A percentile compares a stretch with the other conserved stretches of the same genome.
These are phyloP conservation scores for Bolboschoenoplectus hybrid DNA, from an alignment of 202 grass and related monocot genomes.

Conservation along the genomic window DNA sequence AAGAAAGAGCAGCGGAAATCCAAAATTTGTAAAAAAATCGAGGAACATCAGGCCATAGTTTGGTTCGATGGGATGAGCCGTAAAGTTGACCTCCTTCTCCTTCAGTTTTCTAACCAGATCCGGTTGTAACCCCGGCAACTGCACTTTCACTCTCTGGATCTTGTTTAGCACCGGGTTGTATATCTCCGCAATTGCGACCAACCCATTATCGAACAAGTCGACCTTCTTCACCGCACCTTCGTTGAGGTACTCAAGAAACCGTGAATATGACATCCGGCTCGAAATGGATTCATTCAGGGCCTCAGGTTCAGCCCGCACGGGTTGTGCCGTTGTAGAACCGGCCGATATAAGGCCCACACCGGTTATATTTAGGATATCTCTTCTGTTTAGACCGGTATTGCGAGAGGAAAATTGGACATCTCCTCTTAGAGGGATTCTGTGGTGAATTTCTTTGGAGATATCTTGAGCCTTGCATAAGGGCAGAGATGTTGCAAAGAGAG, in stretches of 20 bases:
- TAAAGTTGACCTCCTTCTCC: slow-evolving; percentile 69
- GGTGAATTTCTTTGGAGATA: slow-evolving; percentile 41
- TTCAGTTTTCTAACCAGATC: slow-evolving; percentile 67
- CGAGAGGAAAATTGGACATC: slow-evolving; percentile 14
- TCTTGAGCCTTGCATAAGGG: slow-evolving; percentile 57
- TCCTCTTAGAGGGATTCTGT: slow-evolving; percentile 20
- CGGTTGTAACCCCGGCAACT: slow-evolving; percentile 53
- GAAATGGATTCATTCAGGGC: slow-evolving; percentile 51
- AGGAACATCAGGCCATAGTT: slow-evolving; percentile 52
- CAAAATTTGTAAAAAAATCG: slow-evolving; percentile 56
- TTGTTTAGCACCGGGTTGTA: slow-evolving; percentile 48
- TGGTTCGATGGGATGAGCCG: slow-evolving; percentile 54
- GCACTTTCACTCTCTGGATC: slow-evolving; percentile 63
- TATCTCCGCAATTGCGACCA: slow-evolving; percentile 66
- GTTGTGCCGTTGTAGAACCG: not conserved
- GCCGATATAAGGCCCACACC: slow-evolving; percentile 45
- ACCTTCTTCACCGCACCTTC: slow-evolving; percentile 62
- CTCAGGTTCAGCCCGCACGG: slow-evolving; percentile 36
- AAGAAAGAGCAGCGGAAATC: slow-evolving; percentile 71
- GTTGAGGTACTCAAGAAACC: slow-evolving; percentile 73
- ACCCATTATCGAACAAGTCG: slow-evolving; percentile 66
- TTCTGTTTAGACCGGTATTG: slow-evolving; percentile 43
- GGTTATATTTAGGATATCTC: slow-evolving; percentile 52
- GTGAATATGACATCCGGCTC: slow-evolving; percentile 71
- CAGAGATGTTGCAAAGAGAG: slow-evolving; percentile 45